These are phyloP conservation scores for Exophiala sideris DNA, from an alignment of 2,329 filamentous ascomycete genomes.

Conservation along the genomic window DNA sequence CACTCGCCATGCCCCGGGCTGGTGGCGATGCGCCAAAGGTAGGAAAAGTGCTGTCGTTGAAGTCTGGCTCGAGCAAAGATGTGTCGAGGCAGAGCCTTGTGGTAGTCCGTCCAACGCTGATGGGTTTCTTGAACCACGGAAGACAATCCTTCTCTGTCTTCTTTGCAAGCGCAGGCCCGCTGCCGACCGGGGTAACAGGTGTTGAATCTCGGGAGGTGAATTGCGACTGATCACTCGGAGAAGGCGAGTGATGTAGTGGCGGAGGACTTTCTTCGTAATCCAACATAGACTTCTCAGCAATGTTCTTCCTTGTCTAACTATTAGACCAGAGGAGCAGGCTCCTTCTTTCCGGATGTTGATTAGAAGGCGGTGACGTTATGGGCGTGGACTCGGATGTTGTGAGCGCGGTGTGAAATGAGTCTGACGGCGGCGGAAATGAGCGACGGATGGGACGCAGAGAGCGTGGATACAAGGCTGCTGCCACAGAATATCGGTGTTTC, in stretches of 20 bases:
- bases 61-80: conserved; percentile 33
- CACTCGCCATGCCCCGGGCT: conserved; percentile 37
- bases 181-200: conserved; percentile 48
- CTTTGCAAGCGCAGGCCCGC: conserved; percentile 43
- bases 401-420: not conserved
- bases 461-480: not conserved
- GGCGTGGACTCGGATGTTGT: conserved; percentile 1
- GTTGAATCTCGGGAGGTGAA: conserved; percentile 51
- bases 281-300: conserved; percentile 42
- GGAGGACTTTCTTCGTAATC: conserved; percentile 51
- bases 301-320: not conserved
- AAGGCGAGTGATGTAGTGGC: conserved; percentile 52
- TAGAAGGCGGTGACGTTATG: conserved; percentile 10
- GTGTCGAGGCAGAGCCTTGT: conserved; percentile 39
- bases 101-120: conserved; percentile 37
- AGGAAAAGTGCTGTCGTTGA: conserved; percentile 38
- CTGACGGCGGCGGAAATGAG: not conserved
- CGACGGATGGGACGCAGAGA: not conserved
- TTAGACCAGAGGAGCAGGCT: conserved; percentile 20
- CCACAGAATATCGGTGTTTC: too few species aligned
- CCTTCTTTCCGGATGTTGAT: not conserved
- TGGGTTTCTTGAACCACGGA: conserved; percentile 45
- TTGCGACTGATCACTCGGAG: conserved; percentile 45
- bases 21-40: conserved; percentile 39
- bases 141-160: conserved; percentile 40